Base-by-base conservation (phyloP, 176 grass and related monocot species). In the Cymbopogon citratus region DNA sequence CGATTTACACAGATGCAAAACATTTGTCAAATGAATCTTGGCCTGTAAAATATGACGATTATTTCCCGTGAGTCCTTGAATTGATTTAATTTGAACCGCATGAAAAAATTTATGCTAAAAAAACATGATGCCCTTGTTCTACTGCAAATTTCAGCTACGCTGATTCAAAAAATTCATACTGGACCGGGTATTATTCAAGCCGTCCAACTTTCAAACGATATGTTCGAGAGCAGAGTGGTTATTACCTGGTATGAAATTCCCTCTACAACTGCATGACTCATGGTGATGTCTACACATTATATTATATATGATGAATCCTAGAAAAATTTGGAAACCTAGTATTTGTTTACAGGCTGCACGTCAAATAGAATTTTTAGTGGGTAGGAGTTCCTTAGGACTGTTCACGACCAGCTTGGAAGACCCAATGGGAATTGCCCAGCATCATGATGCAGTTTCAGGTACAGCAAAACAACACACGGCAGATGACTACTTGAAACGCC, bases 171-270 rank as follows among this genome's bases (percentile, higher is more conserved):
- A 94, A 97, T 94, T 83, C 94, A 74, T 97, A 97, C 71, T 97
- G 94, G 94, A 97, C 94, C 77, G 94, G 94, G n/a, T 97, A 92
- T 82, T 97, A 92, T 76, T 85, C 91, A 60, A 97, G 94, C 83
- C 87, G 94, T 7, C 89, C 94, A 15, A 75, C 83, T 63, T 97
- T 97, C 52, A 97, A 97, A 65, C 69, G 83, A 77, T 97, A 94
- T 86, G 87, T 97, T 79, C 94, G 94, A 75, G 75, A 64, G 23
- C 87, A 89, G 3, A 94, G 94, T 87, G 94, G 89, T 87, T 97
- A 90, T 85, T 97, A 92, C 80, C 80, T 94, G 94, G 94, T 97
- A 94, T 39, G 65, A 18, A 66, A 79, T 51, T 48, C 7, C 5
- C 69, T 33, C 11, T 28, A 66, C 11, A 85, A 11, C 56, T 27